Percentiles rank a stretch among this genome's conserved stretches.
Evolutionary conservation across 2,329 filamentous ascomycete genomes (phyloP).

Genomic region (Sordariomycetes sp.): DNA sequence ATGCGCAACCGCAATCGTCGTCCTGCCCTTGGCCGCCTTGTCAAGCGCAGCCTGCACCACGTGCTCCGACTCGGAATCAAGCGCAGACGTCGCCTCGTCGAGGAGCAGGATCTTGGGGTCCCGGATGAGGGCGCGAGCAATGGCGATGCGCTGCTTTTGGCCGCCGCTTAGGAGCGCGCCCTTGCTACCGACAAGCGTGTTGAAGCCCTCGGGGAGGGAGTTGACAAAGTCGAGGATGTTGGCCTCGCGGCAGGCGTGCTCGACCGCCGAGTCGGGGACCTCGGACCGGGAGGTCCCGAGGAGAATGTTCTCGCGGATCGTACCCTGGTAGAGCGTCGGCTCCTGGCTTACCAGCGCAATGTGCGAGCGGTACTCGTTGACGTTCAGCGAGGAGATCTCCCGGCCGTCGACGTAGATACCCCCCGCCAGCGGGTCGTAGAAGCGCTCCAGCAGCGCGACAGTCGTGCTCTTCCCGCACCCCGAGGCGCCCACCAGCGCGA

Average conservation of each 20-base stretch:
- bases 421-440: slow-evolving; percentile 80
- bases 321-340: slow-evolving; percentile 87
- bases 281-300: slow-evolving; percentile 57
- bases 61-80: slow-evolving; percentile 67
- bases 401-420: slow-evolving; percentile 70
- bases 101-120: slow-evolving; percentile 78
- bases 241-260: slow-evolving; percentile 73
- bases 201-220: slow-evolving; percentile 73
- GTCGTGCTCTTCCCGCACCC: slow-evolving; percentile 93
- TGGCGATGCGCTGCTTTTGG: slow-evolving; percentile 90
- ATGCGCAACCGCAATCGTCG: slow-evolving; percentile 91
- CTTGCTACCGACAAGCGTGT: slow-evolving; percentile 76
- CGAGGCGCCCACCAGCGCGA: slow-evolving; percentile 84
- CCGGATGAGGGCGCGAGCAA: slow-evolving; percentile 81
- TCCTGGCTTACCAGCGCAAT: slow-evolving; percentile 89
- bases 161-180: slow-evolving; percentile 77
- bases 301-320: slow-evolving; percentile 79
- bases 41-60: slow-evolving; percentile 73
- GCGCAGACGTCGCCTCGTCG: slow-evolving; percentile 67
- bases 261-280: slow-evolving; percentile 58
- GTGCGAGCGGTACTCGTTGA: slow-evolving; percentile 73
- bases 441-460: slow-evolving; percentile 81
- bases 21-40: slow-evolving; percentile 68
- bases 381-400: slow-evolving; percentile 68
- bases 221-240: slow-evolving; percentile 91